A percentile compares a stretch with the other conserved stretches of the same genome.
These are phyloP conservation scores for Aegilops bicornis DNA, from an alignment of 176 grass and related monocot species.

Conservation along the genomic window DNA sequence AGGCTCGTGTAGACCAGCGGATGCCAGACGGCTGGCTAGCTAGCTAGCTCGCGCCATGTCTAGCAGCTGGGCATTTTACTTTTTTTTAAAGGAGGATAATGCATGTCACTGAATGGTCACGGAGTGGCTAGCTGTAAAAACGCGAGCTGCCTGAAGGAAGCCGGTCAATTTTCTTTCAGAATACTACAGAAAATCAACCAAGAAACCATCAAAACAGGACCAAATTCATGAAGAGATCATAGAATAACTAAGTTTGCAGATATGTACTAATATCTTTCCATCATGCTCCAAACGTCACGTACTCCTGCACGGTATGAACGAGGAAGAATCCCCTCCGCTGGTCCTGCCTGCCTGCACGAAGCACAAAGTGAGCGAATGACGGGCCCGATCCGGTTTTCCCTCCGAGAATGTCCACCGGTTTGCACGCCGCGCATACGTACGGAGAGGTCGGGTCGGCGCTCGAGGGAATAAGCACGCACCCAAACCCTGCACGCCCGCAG, in stretches of 20 bases:
- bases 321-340: neutral
- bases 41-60: neutral
- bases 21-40: neutral
- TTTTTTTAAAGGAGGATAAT: too few relatives aligned
- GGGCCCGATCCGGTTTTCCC: neutral
- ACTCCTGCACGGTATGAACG: neutral
- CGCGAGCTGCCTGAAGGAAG: neutral
- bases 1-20: neutral
- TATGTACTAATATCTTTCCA: too few relatives aligned
- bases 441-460: neutral
- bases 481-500: too few relatives aligned
- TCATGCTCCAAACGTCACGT: too few relatives aligned
- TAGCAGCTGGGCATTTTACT: neutral
- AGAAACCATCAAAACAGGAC: neutral
- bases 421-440: slow-evolving; percentile 5
- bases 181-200: too few relatives aligned
- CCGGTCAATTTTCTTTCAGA: neutral
- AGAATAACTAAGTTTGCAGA: too few relatives aligned
- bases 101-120: neutral
- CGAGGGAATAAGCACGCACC: neutral
- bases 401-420: neutral
- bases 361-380: neutral
- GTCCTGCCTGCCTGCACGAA: neutral
- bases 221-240: neutral
- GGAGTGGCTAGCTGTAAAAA: neutral